Base-by-base conservation (phyloP, 441 rosid species). In the Gossypium trilobum region DNA sequence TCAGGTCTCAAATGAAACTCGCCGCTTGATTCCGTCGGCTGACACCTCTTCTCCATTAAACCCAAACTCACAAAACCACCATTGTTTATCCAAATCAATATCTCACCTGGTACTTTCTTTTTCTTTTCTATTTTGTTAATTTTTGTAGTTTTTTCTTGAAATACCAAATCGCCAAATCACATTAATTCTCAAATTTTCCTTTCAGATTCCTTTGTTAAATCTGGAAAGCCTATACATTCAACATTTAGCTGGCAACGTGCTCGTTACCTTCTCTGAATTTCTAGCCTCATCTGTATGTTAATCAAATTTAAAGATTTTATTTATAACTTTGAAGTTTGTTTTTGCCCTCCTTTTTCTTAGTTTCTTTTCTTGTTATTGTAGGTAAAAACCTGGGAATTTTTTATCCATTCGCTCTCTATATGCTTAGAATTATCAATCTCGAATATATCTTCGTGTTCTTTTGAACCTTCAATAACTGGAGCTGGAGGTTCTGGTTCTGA, bases 191-290 rank as follows among this genome's bases (percentile, higher is more conserved):
- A 22, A 48, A 16, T 33, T 42, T 56, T 60, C 65, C 10, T 70
- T 4, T 75, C 86, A 94, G 97, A 82, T 86, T 59, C 31, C 60
- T 78, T 76, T 48, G 13, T 67, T 88, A 33, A 75, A 78, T 14
- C 73, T 80, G 48, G 82, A 82, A 76, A 85, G 73, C 74, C 85
- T 61, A 5, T 88, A 77, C 78, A 71, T 89, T 82, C 90, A 76
- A 72, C 95, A 91, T 84, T 78, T 83, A 78, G 86, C 82, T 2
- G 88, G 89, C 77, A 89, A 84, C 69, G 70, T 90, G 71, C 89
- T 94, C 77, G 82, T 74, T 17, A 78, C 76, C 68, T 55, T 88
- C 63, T 85, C 95, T 0, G 85, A 86, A 78, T 82, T 78, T 72
- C 55, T 89, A 48, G 82, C 76, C 76, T 78, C 77, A 76, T 79